Evolutionary conservation across 441 rosid species (phyloP).

Genomic region (Manihot esculenta): DNA sequence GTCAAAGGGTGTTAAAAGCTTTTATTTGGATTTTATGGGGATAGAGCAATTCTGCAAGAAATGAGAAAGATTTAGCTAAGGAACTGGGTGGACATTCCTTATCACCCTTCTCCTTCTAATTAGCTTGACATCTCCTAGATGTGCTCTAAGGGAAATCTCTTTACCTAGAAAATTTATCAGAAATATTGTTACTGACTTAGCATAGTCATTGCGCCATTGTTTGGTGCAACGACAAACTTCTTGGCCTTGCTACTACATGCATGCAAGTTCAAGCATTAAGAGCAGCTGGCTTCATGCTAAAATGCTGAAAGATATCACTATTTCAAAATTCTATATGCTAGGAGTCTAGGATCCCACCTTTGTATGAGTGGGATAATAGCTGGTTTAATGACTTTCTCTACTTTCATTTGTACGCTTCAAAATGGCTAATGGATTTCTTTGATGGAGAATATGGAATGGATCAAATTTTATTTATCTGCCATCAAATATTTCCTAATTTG

Average conservation of each 20-base stretch:
- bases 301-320: neutral
- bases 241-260: neutral
- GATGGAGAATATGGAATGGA: neutral
- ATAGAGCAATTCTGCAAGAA: neutral
- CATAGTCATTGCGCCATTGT: neutral
- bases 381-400: neutral
- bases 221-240: neutral
- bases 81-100: neutral
- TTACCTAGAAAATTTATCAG: neutral
- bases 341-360: neutral
- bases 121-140: neutral
- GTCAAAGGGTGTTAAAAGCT: neutral
- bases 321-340: neutral
- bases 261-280: neutral
- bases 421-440: neutral
- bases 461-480: neutral
- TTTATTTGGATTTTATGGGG: neutral
- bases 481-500: neutral
- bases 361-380: neutral
- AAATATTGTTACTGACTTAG: neutral
- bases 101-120: constrained; percentile 1
- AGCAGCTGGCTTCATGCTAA: neutral
- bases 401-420: neutral
- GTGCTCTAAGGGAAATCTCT: neutral
- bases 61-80: neutral